These are phyloP conservation scores for Rugonectria rugulosa DNA, from an alignment of 2,329 filamentous ascomycete genomes.

Conservation along the genomic window DNA sequence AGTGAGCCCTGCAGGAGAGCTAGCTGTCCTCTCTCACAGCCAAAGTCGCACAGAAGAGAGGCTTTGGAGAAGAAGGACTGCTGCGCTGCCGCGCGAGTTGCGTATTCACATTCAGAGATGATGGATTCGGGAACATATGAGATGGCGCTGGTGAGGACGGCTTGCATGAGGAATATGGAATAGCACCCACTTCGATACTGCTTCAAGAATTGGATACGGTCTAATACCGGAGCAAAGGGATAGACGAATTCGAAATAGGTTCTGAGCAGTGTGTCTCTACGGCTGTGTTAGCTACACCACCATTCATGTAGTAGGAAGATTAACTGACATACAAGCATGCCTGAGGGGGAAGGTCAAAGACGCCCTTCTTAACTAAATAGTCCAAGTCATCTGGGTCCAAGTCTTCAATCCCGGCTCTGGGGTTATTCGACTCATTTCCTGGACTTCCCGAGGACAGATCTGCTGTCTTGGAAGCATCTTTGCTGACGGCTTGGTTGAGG, in stretches of 20 bases:
- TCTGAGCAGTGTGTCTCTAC: background rate
- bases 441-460: background rate
- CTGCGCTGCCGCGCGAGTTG: background rate
- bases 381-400: slow-evolving; percentile 10
- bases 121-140: background rate
- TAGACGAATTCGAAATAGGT: slow-evolving; percentile 12
- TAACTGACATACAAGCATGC: background rate
- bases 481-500: background rate
- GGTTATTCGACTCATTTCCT: background rate
- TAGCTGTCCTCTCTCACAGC: slow-evolving; percentile 11
- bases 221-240: slow-evolving; percentile 6
- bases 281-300: background rate
- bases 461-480: background rate
- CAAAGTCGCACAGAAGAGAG: slow-evolving; percentile 6
- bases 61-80: slow-evolving; percentile 14
- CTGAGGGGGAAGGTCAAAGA: slow-evolving; percentile 11
- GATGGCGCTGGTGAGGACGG: slow-evolving; percentile 7
- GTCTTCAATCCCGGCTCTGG: background rate
- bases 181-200: background rate
- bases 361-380: slow-evolving; percentile 4
- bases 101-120: slow-evolving; percentile 1
- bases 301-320: background rate
- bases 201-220: slow-evolving; percentile 4
- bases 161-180: slow-evolving; percentile 10
- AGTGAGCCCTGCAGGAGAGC: slow-evolving; percentile 10